Conservation (phyloP, 495 filamentous ascomycete species). For the Tirmania nivea region DNA sequence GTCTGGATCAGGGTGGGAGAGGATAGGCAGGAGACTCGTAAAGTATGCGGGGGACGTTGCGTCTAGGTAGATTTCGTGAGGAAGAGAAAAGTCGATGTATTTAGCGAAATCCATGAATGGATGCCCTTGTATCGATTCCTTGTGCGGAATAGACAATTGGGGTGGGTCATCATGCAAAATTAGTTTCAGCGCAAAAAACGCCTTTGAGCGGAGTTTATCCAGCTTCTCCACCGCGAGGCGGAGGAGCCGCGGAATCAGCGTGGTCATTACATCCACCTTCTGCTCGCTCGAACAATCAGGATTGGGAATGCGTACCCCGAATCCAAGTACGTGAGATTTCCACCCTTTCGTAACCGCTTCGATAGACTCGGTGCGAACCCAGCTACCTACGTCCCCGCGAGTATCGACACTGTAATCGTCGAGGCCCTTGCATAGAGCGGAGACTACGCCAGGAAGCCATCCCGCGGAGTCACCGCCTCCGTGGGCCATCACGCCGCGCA, state of each 20-base stretch:
- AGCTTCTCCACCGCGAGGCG: slow-evolving; percentile 68
- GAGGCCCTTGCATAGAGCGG: slow-evolving; percentile 30
- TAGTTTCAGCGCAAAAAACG: slow-evolving; percentile 27
- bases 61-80: slow-evolving; percentile 9
- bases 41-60: slow-evolving; percentile 33
- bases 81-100: slow-evolving; percentile 10
- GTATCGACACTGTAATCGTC: slow-evolving; percentile 79
- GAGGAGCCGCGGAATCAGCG: slow-evolving; percentile 26
- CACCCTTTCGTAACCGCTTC: slow-evolving; percentile 25
- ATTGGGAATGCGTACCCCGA: not conserved
- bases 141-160: slow-evolving; percentile 8
- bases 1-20: slow-evolving; percentile 7
- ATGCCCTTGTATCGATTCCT: slow-evolving; percentile 9
- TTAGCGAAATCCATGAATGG: not conserved
- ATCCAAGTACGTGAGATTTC: slow-evolving; percentile 8
- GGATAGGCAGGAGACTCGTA: slow-evolving; percentile 26
- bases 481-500: slow-evolving; percentile 2
- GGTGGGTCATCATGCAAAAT: slow-evolving; percentile 9
- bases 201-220: slow-evolving; percentile 59
- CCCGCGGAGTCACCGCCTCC: not conserved
- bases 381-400: slow-evolving; percentile 72
- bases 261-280: slow-evolving; percentile 1
- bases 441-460: slow-evolving; percentile 19
- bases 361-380: slow-evolving; percentile 58
- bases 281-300: not conserved